phyloP scores from a whole-genome alignment of 2,329 filamentous ascomycete genomes.

The Bipolaris victoriae region DNA sequence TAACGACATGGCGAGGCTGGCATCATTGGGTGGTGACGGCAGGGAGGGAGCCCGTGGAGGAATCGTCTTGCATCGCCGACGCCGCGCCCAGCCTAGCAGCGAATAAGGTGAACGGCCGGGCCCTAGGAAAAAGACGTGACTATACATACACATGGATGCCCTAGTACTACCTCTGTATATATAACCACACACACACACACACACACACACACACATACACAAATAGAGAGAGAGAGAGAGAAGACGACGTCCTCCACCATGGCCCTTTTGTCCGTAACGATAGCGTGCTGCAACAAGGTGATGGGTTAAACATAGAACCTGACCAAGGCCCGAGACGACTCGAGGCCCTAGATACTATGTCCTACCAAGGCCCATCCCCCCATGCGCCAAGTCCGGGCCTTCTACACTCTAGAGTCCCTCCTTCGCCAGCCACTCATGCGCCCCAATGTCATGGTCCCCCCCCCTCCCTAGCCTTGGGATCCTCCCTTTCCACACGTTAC shows the following conservation, averaged over 20 bases:
- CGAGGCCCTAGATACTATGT: conserved; percentile 4
- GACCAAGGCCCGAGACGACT: conserved; percentile 24
- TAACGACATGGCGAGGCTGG: conserved; percentile 38
- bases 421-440: conserved; percentile 1
- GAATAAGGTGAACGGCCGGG: conserved; percentile 30
- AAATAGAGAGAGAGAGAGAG: no score
- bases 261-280: conserved; percentile 26
- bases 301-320: conserved; percentile 17
- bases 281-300: conserved; percentile 29
- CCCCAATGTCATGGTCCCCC: background rate
- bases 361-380: background rate
- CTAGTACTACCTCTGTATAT: conserved; percentile 11
- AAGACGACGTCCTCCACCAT: conserved; percentile 13
- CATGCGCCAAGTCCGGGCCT: conserved; percentile 23
- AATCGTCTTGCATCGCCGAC: conserved; percentile 27
- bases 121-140: conserved; percentile 10
- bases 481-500: background rate
- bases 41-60: conserved; percentile 37
- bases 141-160: conserved; percentile 25
- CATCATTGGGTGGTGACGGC: conserved; percentile 43
- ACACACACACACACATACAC: no score
- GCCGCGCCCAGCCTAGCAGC: conserved; percentile 24
- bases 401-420: background rate
- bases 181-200: no score
- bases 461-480: background rate